phyloP scores from a whole-genome alignment of 2,329 filamentous ascomycete genomes.

The Colletotrichum horii region DNA sequence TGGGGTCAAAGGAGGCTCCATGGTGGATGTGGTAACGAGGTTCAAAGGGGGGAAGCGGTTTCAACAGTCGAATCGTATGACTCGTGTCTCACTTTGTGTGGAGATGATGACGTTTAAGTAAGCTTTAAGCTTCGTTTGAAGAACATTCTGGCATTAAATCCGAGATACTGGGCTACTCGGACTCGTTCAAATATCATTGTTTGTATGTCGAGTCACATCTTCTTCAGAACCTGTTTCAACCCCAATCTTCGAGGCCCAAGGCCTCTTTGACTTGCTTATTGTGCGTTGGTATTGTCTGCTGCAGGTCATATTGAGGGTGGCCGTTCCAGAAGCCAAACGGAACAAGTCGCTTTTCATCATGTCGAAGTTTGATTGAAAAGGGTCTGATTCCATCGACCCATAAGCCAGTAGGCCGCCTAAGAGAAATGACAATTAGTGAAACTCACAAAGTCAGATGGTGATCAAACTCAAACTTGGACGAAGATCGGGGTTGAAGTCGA shows the following conservation, averaged over 20 bases:
- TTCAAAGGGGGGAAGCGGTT: accelerated
- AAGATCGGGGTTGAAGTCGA: not conserved
- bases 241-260: not conserved
- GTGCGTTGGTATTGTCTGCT: not conserved
- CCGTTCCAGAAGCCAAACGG: not conserved
- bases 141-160: not conserved
- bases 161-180: not conserved
- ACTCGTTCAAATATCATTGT: accelerated
- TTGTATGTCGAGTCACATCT: not conserved
- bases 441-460: accelerated
- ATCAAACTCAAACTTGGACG: accelerated
- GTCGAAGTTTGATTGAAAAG: not conserved
- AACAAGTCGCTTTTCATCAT: not conserved
- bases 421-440: not conserved
- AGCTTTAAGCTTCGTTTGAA: not conserved
- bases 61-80: accelerated
- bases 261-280: not conserved
- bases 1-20: not conserved
- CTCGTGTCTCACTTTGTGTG: not conserved
- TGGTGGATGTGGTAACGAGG: not conserved
- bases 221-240: accelerated
- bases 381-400: not conserved
- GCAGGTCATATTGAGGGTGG: accelerated
- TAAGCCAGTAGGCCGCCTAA: accelerated
- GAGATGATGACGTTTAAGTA: not conserved